These are phyloP conservation scores for Pleurotus giganteus DNA, from an alignment of 768 basidiomycete genomes.

Conservation along the genomic window DNA sequence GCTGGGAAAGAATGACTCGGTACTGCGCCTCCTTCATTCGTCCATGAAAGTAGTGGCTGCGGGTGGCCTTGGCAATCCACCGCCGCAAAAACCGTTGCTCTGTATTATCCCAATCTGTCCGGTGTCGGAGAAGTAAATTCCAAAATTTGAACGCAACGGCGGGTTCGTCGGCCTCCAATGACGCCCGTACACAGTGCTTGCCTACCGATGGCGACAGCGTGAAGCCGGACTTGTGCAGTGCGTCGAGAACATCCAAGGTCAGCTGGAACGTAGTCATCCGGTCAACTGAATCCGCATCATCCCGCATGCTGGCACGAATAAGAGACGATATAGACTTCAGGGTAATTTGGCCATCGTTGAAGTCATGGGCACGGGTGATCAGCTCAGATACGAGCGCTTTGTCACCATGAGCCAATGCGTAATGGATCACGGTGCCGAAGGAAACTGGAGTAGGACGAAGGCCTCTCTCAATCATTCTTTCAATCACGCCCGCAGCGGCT, in stretches of 20 bases:
- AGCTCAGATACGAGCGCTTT: slow-evolving; percentile 40
- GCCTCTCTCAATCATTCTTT: slow-evolving; percentile 46
- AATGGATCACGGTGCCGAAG: slow-evolving; percentile 62
- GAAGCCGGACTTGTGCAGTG: slow-evolving; percentile 31
- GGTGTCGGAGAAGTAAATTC: slow-evolving; percentile 42
- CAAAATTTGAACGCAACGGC: slow-evolving; percentile 61
- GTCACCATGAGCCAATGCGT: slow-evolving; percentile 47
- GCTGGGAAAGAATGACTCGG: slow-evolving; percentile 28
- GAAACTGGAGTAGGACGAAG: slow-evolving; percentile 51
- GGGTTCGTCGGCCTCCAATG: slow-evolving; percentile 49
- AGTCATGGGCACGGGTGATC: slow-evolving; percentile 34
- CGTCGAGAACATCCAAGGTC: slow-evolving; percentile 41
- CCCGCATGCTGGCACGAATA: slow-evolving; percentile 38
- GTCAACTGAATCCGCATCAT: slow-evolving; percentile 19
- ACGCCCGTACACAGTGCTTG: slow-evolving; percentile 45
- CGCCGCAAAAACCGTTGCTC: slow-evolving; percentile 43
- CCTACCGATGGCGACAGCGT: slow-evolving; percentile 47
- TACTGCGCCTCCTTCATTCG: slow-evolving; percentile 16
- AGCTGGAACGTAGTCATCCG: slow-evolving; percentile 34
- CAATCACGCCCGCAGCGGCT: slow-evolving; percentile 44
- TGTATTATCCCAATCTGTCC: slow-evolving; percentile 45
- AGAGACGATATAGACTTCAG: slow-evolving; percentile 49
- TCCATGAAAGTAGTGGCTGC: slow-evolving; percentile 13
- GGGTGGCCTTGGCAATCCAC: slow-evolving; percentile 35
- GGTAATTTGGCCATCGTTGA: slow-evolving; percentile 35